Conservation (phyloP, 2,329 filamentous ascomycete species). For the Colletotrichum endophyticum region DNA sequence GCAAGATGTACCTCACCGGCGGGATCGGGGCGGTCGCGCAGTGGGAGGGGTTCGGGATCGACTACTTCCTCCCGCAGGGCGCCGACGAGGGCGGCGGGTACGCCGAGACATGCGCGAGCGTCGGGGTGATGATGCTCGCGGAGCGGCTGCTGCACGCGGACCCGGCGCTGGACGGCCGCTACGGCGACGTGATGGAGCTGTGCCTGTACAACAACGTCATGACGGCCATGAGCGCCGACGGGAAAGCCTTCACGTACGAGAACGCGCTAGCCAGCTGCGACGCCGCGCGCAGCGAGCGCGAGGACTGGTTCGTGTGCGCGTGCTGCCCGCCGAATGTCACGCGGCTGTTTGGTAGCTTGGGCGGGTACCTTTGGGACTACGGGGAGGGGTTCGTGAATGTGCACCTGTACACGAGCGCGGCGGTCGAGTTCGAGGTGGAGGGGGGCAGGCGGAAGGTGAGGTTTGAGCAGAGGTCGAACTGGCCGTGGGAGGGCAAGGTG, state of each 20-base stretch:
- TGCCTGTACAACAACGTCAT: slow-evolving; percentile 66
- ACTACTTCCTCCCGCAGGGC: slow-evolving; percentile 63
- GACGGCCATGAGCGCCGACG: slow-evolving; percentile 60
- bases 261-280: slow-evolving; percentile 64
- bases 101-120: slow-evolving; percentile 65
- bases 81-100: slow-evolving; percentile 68
- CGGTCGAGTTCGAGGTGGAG: slow-evolving; percentile 41
- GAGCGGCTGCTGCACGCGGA: slow-evolving; percentile 60
- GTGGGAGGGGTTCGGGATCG: slow-evolving; percentile 65
- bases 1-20: slow-evolving; percentile 68
- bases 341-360: slow-evolving; percentile 59
- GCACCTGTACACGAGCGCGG: slow-evolving; percentile 60
- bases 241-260: slow-evolving; percentile 64
- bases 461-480: slow-evolving; percentile 56
- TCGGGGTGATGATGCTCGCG: slow-evolving; percentile 65
- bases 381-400: slow-evolving; percentile 50
- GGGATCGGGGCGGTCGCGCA: slow-evolving; percentile 63
- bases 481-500: slow-evolving; percentile 62
- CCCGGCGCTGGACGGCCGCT: slow-evolving; percentile 48
- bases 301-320: slow-evolving; percentile 63
- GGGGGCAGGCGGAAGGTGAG: slow-evolving; percentile 33
- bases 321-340: slow-evolving; percentile 67
- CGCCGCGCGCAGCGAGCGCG: slow-evolving; percentile 50
- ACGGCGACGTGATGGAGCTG: slow-evolving; percentile 65
- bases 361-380: slow-evolving; percentile 60